A percentile compares a stretch with the other conserved stretches of the same genome.
Evolutionary conservation across 352 stramenopile species (phyloP).

Genomic region (Thalassiosira exigua): DNA sequence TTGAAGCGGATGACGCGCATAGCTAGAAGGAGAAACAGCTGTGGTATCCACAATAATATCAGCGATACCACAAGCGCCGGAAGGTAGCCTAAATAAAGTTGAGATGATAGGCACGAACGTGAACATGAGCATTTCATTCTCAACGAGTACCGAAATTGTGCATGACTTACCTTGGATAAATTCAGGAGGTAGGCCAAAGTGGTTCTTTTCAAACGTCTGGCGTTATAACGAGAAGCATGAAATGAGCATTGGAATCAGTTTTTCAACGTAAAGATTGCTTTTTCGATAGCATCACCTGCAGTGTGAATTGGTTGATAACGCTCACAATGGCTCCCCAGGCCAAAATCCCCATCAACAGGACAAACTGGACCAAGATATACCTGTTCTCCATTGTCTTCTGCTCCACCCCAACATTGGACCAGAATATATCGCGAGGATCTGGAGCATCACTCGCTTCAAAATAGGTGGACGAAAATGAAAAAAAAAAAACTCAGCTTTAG

Average conservation of each 20-base stretch:
- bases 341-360: conserved; percentile 36
- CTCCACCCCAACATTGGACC: conserved; percentile 58
- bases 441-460: conserved; percentile 53
- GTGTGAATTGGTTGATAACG: too few relatives aligned
- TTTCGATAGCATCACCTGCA: too few relatives aligned
- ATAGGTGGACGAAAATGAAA: too few relatives aligned
- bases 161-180: too few relatives aligned
- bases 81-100: conserved; percentile 20
- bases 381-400: conserved; percentile 38
- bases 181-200: too few relatives aligned
- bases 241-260: too few relatives aligned
- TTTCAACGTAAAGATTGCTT: too few relatives aligned
- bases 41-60: conserved; percentile 47
- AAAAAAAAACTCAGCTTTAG: too few relatives aligned
- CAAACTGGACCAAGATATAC: conserved; percentile 34
- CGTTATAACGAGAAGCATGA: too few relatives aligned
- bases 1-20: conserved; percentile 56
- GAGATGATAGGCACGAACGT: not conserved
- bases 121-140: too few relatives aligned
- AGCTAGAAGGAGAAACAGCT: conserved; percentile 35
- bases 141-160: too few relatives aligned
- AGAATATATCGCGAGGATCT: conserved; percentile 66
- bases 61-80: conserved; percentile 31
- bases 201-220: too few relatives aligned
- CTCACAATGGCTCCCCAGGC: conserved; percentile 34